Percentiles rank a stretch among this genome's conserved stretches.
Conservation (phyloP, 192 early-diverging fungal species). For the Backusella mclennaniae region DNA sequence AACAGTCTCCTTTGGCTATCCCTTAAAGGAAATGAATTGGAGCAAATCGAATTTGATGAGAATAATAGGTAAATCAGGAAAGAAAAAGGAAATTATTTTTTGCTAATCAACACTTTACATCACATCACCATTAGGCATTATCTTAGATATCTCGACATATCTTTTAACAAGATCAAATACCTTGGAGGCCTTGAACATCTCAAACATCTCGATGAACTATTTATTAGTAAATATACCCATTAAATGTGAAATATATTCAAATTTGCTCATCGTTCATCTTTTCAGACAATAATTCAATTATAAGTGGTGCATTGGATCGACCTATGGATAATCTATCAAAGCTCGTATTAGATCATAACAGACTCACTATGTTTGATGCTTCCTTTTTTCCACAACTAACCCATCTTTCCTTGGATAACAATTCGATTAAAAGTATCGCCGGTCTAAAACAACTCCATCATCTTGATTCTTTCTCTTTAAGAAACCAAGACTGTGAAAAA, state of each 20-base stretch:
- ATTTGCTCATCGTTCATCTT: background rate
- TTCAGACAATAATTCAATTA: background rate
- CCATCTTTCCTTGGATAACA: background rate
- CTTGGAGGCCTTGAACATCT: background rate
- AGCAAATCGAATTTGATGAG: background rate
- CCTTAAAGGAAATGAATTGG: background rate
- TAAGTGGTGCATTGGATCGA: background rate
- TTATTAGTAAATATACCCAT: background rate
- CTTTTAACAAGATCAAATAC: background rate
- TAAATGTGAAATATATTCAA: background rate
- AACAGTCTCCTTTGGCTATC: background rate
- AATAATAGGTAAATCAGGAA: background rate
- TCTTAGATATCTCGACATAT: background rate
- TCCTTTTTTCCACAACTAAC: background rate
- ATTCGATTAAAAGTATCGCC: background rate
- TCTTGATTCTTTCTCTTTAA: background rate
- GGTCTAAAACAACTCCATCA: background rate
- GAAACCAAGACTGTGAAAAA: background rate
- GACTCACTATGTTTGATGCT: background rate
- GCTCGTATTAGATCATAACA: background rate
- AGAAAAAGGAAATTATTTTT: background rate
- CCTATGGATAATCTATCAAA: background rate
- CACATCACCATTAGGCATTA: background rate
- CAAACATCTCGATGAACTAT: background rate
- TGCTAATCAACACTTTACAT: background rate